Base-by-base conservation (phyloP, 2,329 filamentous ascomycete species). In the Rutstroemia sp. region DNA sequence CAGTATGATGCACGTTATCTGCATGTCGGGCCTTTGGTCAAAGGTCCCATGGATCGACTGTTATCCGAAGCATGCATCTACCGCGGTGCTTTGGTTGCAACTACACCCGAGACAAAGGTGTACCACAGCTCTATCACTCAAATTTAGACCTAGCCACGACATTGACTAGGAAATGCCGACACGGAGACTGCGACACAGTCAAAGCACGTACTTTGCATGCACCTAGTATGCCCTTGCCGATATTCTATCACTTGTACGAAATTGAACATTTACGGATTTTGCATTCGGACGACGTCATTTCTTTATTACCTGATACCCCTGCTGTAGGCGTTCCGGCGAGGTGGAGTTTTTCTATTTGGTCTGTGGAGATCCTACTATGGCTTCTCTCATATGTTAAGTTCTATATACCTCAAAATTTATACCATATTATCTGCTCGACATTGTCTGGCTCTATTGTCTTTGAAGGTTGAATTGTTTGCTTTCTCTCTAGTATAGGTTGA, bases 1-100 rank as follows among this genome's bases (percentile, higher is more conserved):
- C 73, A 18, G 76, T 86, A 18, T 83, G 59, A 67, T 37, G 10
- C 30, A 34, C 30, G 2, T 12, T 34, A 19, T 42, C 10, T 14
- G 39, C 5, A 42, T n/a, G 39, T 14, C 9, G n/a, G 41, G 8
- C 12, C 18, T 34, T 9, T 12, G 12, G 3, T 34, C 30, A 34
- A 12, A 34, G 10, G 9, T 34, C 30, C 10, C 30, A 12, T 34
- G 30, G 30, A 42, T 14, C 1, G 18, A 16, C 5, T 21, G 2
- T n/a, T 21, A 21, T 38, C 14, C 27, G 4, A 2, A 23, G 39
- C 8, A 8, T 30, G 21, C 27, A 18, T 7, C n/a, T 2, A 8
- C 21, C 39, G 39, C 14, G 27, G 10, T 30, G 8, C 27, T 4
- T 30, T 10, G 9, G 9, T 12, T 14, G 30, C 30, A 42, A n/a